Conservation (phyloP, 2,329 filamentous ascomycete genomes). For the Drechslerella dactyloides region DNA sequence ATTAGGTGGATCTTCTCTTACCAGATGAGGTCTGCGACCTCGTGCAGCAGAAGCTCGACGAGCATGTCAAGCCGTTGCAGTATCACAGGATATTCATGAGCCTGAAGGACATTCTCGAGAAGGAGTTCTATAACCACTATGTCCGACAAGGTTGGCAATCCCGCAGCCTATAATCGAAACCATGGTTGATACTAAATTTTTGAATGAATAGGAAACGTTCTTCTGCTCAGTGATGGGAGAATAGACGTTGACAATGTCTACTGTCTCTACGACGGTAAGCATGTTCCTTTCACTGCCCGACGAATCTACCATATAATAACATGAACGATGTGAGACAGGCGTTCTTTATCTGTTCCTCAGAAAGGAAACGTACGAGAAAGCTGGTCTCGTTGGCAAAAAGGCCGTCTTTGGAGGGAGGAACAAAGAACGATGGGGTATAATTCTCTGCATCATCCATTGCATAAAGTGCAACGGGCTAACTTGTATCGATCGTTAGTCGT, state of each 20-base stretch:
- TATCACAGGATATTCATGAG: slow-evolving; percentile 77
- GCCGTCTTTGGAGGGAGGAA: slow-evolving; percentile 63
- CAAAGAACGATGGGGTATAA: slow-evolving; percentile 74
- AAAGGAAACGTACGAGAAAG: slow-evolving; percentile 79
- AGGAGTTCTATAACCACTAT: slow-evolving; percentile 80
- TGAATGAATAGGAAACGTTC: slow-evolving; percentile 68
- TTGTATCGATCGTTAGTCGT: slow-evolving; percentile 65
- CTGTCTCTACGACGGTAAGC: slow-evolving; percentile 70
- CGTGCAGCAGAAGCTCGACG: slow-evolving; percentile 25
- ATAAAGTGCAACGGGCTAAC: slow-evolving; percentile 44
- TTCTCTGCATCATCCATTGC: background rate
- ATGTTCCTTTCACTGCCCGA: background rate
- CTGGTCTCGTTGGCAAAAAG: slow-evolving; percentile 77
- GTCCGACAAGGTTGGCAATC: slow-evolving; percentile 72
- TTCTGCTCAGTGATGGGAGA: slow-evolving; percentile 83
- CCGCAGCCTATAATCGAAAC: background rate
- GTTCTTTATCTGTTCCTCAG: slow-evolving; percentile 77
- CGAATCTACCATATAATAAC: background rate
- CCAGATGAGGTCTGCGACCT: slow-evolving; percentile 42
- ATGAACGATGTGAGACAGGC: slow-evolving; percentile 61
- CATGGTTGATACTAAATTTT: slow-evolving; percentile 14
- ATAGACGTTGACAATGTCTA: slow-evolving; percentile 75
- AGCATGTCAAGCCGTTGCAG: slow-evolving; percentile 39
- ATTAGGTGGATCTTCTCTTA: slow-evolving; percentile 35
- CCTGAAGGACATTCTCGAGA: slow-evolving; percentile 73